Base-by-base conservation (phyloP, 768 basidiomycete species). In the Gelatoporia subvermispora region DNA sequence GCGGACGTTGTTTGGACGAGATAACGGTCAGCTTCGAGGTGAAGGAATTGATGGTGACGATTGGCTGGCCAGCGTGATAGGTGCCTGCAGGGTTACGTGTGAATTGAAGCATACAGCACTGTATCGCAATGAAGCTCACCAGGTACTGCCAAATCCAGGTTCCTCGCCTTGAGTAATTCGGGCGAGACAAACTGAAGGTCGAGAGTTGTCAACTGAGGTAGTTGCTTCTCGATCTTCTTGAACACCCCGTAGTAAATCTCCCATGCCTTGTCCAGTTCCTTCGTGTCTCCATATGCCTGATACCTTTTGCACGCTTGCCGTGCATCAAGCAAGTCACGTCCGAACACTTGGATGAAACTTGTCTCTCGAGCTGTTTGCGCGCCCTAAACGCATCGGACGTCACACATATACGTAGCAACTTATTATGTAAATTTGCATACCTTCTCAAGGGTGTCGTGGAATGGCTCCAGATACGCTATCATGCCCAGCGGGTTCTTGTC, bases 151-250 rank as follows among this genome's bases (percentile, higher is more conserved):
- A 98, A 73, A 35, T 96, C 92, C 28, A 98, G 79, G 65, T 92
- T 84, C 39, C 90, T 79, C 20, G 92, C 88, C 57, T 88, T 91
- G 43, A 97, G 72, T 7, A 99, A 71, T 59, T 84, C 84, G 2
- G 96, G 96, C 11, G 96, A 98, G 10, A 97, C 94, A 60, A 96
- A 96, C 78, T 98, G 94, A 51, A 99, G 71, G 62, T 99, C 96
- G 45, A 99, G 75, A 0, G 88, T 87, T 18, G 87, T 90, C 40
- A 97, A 75, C 51, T 86, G 81, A 16, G 92, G 90, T 21, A 99
- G 68, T 56, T 93, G 92, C 69, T 94, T 97, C 64, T 96, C 91
- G 48, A 99, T 84, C 65, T 90, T 92, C 68, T 91, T 90, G 76
- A 98, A 98, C 25, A 97, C 93, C 41, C 82, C 82, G 60, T 97